Evolutionary conservation across 2,329 filamentous ascomycete genomes (phyloP).

Genomic region (Pezicula carpinea): DNA sequence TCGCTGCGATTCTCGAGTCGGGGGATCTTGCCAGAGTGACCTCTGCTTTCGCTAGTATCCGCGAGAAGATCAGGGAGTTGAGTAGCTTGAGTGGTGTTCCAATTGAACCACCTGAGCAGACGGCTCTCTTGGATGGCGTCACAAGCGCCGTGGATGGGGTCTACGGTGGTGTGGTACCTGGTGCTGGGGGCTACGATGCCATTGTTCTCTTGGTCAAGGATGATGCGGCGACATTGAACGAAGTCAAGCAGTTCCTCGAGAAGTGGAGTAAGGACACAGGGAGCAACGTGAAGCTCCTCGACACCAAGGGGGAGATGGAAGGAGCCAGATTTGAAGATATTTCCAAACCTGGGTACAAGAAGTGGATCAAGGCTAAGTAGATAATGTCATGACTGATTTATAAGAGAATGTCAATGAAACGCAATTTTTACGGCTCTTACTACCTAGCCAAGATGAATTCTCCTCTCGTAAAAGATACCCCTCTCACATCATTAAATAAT

Average conservation of each 20-base stretch:
- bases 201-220: slow-evolving; percentile 76
- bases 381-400: neutral
- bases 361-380: neutral
- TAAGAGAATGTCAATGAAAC: neutral
- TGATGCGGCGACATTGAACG: slow-evolving; percentile 55
- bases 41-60: slow-evolving; percentile 45
- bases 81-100: slow-evolving; percentile 69
- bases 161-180: slow-evolving; percentile 86
- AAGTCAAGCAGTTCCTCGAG: slow-evolving; percentile 57
- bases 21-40: slow-evolving; percentile 39
- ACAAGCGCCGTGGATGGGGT: slow-evolving; percentile 67
- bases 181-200: slow-evolving; percentile 91
- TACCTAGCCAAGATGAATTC: too few relatives aligned
- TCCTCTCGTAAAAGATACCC: too few relatives aligned
- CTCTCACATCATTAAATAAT: too few relatives aligned
- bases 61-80: slow-evolving; percentile 70
- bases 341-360: neutral
- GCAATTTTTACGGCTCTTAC: too few relatives aligned
- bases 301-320: slow-evolving; percentile 68
- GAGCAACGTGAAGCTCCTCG: slow-evolving; percentile 62
- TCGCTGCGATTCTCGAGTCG: slow-evolving; percentile 59
- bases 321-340: slow-evolving; percentile 48
- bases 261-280: slow-evolving; percentile 59
- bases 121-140: slow-evolving; percentile 74
- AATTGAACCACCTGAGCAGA: slow-evolving; percentile 86